Conservation (phyloP, 2,329 filamentous ascomycete genomes). For the Penicillium hordei region DNA sequence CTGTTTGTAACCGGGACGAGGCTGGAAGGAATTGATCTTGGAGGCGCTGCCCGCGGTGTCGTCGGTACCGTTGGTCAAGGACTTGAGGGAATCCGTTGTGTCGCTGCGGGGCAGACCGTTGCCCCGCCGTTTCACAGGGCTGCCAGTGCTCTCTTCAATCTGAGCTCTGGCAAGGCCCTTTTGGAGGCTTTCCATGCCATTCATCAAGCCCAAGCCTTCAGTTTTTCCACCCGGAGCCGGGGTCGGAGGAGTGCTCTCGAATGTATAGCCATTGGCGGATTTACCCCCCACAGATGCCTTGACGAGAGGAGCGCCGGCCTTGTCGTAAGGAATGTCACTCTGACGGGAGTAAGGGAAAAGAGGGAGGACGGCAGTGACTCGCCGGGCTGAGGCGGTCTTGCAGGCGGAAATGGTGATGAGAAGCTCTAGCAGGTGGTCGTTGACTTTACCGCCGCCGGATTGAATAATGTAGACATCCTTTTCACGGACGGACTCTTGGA, state of each 20-base stretch:
- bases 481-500: conserved; percentile 91
- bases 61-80: conserved; percentile 54
- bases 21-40: conserved; percentile 65
- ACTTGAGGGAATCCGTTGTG: conserved; percentile 41
- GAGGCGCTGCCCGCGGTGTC: conserved; percentile 62
- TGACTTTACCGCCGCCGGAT: conserved; percentile 86
- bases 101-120: conserved; percentile 43
- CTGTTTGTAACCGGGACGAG: conserved; percentile 92
- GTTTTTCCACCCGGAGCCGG: conserved; percentile 70
- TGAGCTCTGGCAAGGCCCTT: conserved; percentile 70
- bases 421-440: conserved; percentile 94
- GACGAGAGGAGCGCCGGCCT: conserved; percentile 81
- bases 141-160: conserved; percentile 53
- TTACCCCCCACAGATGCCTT: conserved; percentile 56
- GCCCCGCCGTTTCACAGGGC: conserved; percentile 46
- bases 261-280: conserved; percentile 66
- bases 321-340: conserved; percentile 95
- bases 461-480: conserved; percentile 99
- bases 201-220: conserved; percentile 65
- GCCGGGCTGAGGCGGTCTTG: conserved; percentile 87
- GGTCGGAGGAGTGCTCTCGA: conserved; percentile 87
- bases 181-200: conserved; percentile 68
- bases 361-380: conserved; percentile 90
- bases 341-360: conserved; percentile 97
- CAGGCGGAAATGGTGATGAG: conserved; percentile 98